These are phyloP conservation scores for Pythium chondricola DNA, from an alignment of 352 stramenopile species.

Conservation along the genomic window DNA sequence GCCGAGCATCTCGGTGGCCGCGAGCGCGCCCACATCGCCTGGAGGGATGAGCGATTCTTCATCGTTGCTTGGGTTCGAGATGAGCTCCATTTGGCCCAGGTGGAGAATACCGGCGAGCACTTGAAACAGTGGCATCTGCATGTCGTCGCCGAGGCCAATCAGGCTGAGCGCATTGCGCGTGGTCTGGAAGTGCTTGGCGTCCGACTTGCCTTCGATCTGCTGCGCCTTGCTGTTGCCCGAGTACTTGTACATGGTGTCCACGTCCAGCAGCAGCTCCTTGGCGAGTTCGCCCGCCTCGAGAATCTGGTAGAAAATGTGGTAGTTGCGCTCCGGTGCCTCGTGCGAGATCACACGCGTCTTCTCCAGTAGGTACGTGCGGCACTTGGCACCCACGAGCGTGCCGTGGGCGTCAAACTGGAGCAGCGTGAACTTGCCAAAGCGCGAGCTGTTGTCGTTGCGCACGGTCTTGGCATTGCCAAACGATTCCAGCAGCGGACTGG, in stretches of 20 bases:
- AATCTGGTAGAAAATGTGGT: slow-evolving; percentile 95
- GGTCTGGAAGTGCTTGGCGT: slow-evolving; percentile 78
- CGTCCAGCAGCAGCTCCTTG: slow-evolving; percentile 43
- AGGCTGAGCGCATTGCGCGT: slow-evolving; percentile 64
- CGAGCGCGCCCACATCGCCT: slow-evolving; percentile 31
- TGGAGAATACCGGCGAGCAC: slow-evolving; percentile 92
- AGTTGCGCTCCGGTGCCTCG: slow-evolving; percentile 91
- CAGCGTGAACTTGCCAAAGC: slow-evolving; percentile 98
- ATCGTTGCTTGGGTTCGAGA: slow-evolving; percentile 63
- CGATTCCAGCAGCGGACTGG: slow-evolving; percentile 97
- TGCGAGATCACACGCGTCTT: slow-evolving; percentile 96
- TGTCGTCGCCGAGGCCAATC: slow-evolving; percentile 75
- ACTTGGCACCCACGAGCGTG: slow-evolving; percentile 89
- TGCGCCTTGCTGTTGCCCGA: slow-evolving; percentile 51
- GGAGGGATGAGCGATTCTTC: slow-evolving; percentile 64
- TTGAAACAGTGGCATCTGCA: slow-evolving; percentile 90
- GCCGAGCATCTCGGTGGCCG: slow-evolving; percentile 83
- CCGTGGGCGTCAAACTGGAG: slow-evolving; percentile 87
- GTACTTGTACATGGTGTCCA: slow-evolving; percentile 52
- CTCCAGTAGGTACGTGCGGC: slow-evolving; percentile 95
- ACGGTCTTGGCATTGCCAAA: slow-evolving; percentile 98
- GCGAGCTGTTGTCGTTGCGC: slow-evolving; percentile 95
- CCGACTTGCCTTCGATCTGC: slow-evolving; percentile 71
- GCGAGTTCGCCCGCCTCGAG: slow-evolving; percentile 46
- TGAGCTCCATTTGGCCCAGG: slow-evolving; percentile 89